Percentiles rank a stretch among this genome's conserved stretches.
These are phyloP conservation scores for Globisporangium spiculum DNA, from an alignment of 352 stramenopile species.

Conservation along the genomic window DNA sequence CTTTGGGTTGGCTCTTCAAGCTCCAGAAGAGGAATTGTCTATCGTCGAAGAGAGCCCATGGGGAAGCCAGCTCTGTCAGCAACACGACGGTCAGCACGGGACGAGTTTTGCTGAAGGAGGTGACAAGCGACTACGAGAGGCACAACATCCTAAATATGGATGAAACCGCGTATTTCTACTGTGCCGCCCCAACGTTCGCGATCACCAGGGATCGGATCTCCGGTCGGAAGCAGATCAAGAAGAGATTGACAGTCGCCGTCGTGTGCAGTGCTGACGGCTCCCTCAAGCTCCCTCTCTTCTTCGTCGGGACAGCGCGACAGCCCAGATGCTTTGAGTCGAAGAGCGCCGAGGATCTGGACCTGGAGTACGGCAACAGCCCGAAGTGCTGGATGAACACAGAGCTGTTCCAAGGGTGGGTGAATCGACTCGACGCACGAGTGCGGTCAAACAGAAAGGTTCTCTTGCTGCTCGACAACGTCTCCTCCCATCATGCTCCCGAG, in stretches of 20 bases:
- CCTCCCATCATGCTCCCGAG: not conserved
- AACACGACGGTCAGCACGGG: too few species aligned
- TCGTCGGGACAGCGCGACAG: not conserved
- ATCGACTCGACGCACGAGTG: not conserved
- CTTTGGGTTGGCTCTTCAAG: slow-evolving; percentile 2
- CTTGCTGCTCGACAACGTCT: slow-evolving; percentile 3
- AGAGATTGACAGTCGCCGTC: too few species aligned
- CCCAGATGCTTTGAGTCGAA: not conserved
- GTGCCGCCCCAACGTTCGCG: too few species aligned
- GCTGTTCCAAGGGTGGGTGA: not conserved
- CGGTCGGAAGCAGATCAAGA: too few species aligned
- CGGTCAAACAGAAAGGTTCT: not conserved
- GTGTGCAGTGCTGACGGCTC: too few species aligned
- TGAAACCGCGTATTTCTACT: too few species aligned
- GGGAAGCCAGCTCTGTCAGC: too few species aligned
- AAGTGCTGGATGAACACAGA: slow-evolving; percentile 7
- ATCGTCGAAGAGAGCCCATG: too few species aligned
- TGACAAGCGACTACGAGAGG: too few species aligned
- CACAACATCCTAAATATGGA: too few species aligned
- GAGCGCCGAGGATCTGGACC: not conserved
- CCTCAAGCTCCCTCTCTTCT: slow-evolving; percentile 2
- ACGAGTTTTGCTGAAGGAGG: too few species aligned
- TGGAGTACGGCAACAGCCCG: not conserved
- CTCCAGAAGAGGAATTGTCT: not conserved
- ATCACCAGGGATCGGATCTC: too few species aligned